These are phyloP conservation scores for Asterophora lycoperdoides DNA, from an alignment of 768 basidiomycete species.

Conservation along the genomic window DNA sequence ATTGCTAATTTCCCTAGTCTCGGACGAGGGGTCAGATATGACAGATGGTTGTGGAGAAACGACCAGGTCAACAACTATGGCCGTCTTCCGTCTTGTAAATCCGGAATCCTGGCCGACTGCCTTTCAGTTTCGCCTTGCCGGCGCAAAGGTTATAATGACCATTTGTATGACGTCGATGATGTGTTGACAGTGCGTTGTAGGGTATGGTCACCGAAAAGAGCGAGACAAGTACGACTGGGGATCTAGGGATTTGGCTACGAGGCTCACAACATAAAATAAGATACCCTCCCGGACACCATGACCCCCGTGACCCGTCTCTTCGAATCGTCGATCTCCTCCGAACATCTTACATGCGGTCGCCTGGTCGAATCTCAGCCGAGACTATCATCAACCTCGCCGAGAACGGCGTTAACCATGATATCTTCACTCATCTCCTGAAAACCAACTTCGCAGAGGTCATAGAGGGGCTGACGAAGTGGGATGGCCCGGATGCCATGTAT, in stretches of 20 bases:
- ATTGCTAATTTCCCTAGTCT: conserved; percentile 18
- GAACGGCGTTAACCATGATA: conserved; percentile 47
- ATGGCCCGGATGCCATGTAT: conserved; percentile 36
- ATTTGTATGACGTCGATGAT: background rate
- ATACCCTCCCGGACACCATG: conserved; percentile 26
- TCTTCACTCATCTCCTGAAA: conserved; percentile 39
- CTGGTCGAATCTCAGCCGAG: conserved; percentile 48
- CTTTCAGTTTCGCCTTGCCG: conserved; percentile 46
- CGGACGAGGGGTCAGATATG: conserved; percentile 37
- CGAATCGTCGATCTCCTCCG: conserved; percentile 51
- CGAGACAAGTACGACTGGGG: conserved; percentile 12
- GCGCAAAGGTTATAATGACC: conserved; percentile 34
- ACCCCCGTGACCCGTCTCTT: conserved; percentile 35
- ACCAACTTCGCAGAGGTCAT: conserved; percentile 32
- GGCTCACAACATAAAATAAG: conserved; percentile 46
- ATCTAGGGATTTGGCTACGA: conserved; percentile 27
- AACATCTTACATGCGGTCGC: conserved; percentile 41
- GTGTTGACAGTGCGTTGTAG: conserved; percentile 19
- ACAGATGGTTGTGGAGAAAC: conserved; percentile 54
- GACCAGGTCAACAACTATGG: conserved; percentile 33
- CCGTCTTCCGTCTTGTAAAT: conserved; percentile 29
- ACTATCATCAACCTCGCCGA: conserved; percentile 61
- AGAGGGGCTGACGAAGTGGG: conserved; percentile 41
- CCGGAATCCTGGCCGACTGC: conserved; percentile 41
- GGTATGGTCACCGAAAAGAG: conserved; percentile 26